phyloP scores from a whole-genome alignment of 495 filamentous ascomycete species.

The Neurospora pannonica region DNA sequence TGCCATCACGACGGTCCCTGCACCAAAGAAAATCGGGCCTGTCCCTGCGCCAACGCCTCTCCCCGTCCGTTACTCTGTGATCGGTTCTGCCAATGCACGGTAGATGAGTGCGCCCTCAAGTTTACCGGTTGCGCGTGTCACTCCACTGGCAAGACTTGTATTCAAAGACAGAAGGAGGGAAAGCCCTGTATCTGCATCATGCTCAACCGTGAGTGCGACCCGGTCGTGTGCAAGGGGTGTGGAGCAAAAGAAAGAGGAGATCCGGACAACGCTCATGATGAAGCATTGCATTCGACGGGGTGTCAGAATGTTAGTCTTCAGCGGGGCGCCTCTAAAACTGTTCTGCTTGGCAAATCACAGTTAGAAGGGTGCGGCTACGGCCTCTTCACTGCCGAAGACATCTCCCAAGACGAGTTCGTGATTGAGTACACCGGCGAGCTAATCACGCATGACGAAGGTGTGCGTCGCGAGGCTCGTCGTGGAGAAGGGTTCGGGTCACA shows the following conservation, averaged over 20 bases:
- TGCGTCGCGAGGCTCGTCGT: conserved; percentile 43
- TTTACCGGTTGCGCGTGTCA: conserved; percentile 60
- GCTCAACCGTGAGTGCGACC: conserved; percentile 62
- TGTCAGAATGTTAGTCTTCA: conserved; percentile 59
- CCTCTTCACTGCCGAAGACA: conserved; percentile 52
- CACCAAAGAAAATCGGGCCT: conserved; percentile 30
- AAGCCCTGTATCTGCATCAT: conserved; percentile 47
- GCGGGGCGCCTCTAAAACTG: conserved; percentile 46
- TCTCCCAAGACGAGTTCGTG: conserved; percentile 50
- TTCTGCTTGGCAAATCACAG: conserved; percentile 52
- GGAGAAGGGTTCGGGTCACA: conserved; percentile 55
- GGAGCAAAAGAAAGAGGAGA: conserved; percentile 54
- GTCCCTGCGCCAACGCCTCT: conserved; percentile 42
- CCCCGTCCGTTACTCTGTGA: conserved; percentile 48
- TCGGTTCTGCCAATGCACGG: conserved; percentile 52
- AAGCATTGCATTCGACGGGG: conserved; percentile 35
- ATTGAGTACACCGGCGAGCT: conserved; percentile 69
- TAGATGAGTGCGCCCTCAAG: conserved; percentile 47
- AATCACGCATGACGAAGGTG: conserved; percentile 52
- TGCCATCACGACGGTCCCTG: conserved; percentile 41
- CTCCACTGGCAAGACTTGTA: conserved; percentile 41
- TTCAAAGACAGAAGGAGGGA: conserved; percentile 35
- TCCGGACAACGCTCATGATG: conserved; percentile 47
- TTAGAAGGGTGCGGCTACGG: conserved; percentile 53
- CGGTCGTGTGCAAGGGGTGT: conserved; percentile 55